Base-by-base conservation (phyloP, 2,329 filamentous ascomycete species). In the Epichloe uncinata region DNA sequence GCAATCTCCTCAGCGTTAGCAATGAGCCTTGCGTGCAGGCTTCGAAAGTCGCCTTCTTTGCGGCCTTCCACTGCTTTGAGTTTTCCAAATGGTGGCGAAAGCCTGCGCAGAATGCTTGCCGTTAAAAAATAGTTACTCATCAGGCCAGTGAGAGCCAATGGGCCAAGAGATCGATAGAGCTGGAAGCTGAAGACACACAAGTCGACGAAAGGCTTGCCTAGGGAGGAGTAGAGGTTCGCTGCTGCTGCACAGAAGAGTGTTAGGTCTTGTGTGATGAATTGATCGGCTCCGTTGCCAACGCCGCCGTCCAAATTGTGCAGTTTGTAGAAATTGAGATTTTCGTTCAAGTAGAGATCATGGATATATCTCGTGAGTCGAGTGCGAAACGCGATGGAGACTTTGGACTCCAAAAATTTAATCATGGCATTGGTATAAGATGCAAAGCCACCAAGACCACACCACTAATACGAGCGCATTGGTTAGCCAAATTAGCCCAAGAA, bases 371-470 rank as follows among this genome's bases (percentile, higher is more conserved):
- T 98, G 13, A 98, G 75, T 11, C 93, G 81, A 4, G 93, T 98
- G 41, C 93, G 83, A 75, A 98, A 98, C 35, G 94, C 91, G 57
- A 98, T 98, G 6, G 91, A 95, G 49, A 98, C 89, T 71, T 98
- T 98, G 47, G 87, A 91, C 68, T 98, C 91, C 54, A 98, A 77
- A 87, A 87, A 98, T 67, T 97, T 97, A 74, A 98, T 98, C 85
- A 94, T 96, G 49, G 91, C 89, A 66, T 98, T 98, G 47, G 91
- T 96, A 63, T 98, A 98, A 0, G 91, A 95, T 8, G 90, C 91
- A 55, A 97, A 82, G 2, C 86, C 87, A 41, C 93, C 93, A 36
- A 98, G 83, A 3, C 91, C 89, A 56, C 90, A 89, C 93, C 93
- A 98, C 74, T 81, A 47, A 42, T 46, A 55, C 37, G 30, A 49